Conservation (phyloP, 78 protist genomes). For the Cyanophora paradoxa region DNA sequence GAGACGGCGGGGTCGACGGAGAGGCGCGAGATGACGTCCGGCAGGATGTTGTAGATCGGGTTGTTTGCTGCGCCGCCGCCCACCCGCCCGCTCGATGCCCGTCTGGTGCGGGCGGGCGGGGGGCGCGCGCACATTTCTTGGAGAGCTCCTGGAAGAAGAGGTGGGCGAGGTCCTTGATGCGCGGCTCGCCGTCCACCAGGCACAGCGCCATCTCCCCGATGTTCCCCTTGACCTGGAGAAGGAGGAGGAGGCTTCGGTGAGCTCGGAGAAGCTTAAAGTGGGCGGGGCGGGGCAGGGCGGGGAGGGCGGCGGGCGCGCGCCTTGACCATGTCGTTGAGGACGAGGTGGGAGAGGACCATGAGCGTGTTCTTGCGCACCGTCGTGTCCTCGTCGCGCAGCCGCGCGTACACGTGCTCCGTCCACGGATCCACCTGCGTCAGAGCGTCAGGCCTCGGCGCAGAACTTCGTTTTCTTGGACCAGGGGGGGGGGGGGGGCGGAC, state of each 20-base stretch:
- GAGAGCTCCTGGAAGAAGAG: conserved; percentile 61
- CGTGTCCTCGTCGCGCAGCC: conserved; percentile 59
- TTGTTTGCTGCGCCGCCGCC: conserved; percentile 8
- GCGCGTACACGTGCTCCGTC: conserved; percentile 45
- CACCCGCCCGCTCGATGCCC: background rate
- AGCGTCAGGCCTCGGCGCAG: no score
- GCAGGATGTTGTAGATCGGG: conserved; percentile 77
- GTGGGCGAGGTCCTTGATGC: conserved; percentile 19
- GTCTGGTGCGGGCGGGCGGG: background rate
- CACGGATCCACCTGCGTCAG: conserved; percentile 73
- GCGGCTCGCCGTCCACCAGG: conserved; percentile 42
- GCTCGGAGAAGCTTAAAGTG: background rate
- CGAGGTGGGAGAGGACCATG: conserved; percentile 85
- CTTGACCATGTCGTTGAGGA: conserved; percentile 88
- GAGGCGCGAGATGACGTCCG: conserved; percentile 71
- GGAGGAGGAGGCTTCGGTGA: background rate
- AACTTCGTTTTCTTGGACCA: conserved; percentile 22
- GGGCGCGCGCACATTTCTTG: background rate
- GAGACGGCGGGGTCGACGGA: no score
- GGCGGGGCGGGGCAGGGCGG: no score
- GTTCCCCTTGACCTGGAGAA: background rate
- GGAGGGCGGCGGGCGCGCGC: conserved; percentile 5
- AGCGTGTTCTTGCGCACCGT: conserved; percentile 76
- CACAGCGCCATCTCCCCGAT: conserved; percentile 61
- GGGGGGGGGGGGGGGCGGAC: no score